Percentiles rank a stretch among this genome's conserved stretches.
Conservation (phyloP, 192 early-diverging fungal genomes). For the Umbelopsis vinacea region DNA sequence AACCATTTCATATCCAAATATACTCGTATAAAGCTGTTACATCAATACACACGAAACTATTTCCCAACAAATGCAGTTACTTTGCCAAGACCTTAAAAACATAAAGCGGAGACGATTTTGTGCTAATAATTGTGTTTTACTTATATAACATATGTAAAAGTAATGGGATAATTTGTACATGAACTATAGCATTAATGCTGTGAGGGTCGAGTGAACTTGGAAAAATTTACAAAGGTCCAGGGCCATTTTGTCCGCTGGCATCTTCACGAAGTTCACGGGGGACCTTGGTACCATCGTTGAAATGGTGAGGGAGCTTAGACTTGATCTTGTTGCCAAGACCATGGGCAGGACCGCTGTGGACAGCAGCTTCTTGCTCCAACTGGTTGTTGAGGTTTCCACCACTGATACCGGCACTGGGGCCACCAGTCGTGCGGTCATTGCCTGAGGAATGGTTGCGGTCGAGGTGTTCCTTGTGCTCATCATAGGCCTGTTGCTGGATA, state of each 20-base stretch:
- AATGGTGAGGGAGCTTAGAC: constrained; percentile 22
- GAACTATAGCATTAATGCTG: neutral
- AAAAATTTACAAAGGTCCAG: constrained; percentile 15
- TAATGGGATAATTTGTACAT: constrained; percentile 10
- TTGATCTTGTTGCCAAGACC: constrained; percentile 26
- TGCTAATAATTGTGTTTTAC: neutral
- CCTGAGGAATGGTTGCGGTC: neutral
- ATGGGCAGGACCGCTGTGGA: constrained; percentile 9
- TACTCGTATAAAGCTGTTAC: too few relatives aligned
- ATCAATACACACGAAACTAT: too few relatives aligned
- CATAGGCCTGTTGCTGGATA: neutral
- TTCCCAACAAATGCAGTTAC: too few relatives aligned
- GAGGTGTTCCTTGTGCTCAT: neutral
- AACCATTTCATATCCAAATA: too few relatives aligned
- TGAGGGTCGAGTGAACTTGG: neutral
- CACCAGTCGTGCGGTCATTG: neutral
- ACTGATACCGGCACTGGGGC: neutral
- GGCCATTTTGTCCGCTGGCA: constrained; percentile 12
- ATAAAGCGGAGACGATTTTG: neutral
- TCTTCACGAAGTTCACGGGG: constrained; percentile 18
- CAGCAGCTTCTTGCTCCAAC: neutral
- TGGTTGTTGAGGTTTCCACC: constrained; percentile 5
- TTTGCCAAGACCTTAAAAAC: neutral
- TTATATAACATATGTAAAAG: constrained; percentile 1
- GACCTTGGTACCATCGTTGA: constrained; percentile 13